Conservation (phyloP, 352 stramenopile genomes). For the Phytopythium cucurbitacearum region DNA sequence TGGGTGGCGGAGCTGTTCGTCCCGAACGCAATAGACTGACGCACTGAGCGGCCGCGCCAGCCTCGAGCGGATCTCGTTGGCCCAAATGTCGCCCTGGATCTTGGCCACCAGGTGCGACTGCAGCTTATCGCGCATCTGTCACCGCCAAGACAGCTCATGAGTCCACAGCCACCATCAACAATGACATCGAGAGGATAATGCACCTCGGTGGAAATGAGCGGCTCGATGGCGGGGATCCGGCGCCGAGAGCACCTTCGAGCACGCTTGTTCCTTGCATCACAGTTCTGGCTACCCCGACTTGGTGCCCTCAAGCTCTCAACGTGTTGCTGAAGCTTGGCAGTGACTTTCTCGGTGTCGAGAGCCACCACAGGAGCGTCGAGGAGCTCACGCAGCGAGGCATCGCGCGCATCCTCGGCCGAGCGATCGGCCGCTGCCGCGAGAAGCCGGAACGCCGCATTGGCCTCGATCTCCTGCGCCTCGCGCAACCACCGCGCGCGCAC, state of each 20-base stretch:
- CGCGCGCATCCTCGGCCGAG: background rate
- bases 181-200: background rate
- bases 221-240: slow-evolving; percentile 9
- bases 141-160: background rate
- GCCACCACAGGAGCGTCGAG: background rate
- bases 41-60: slow-evolving; percentile 48
- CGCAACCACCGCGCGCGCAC: slow-evolving; percentile 13
- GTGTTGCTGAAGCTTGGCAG: background rate
- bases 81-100: slow-evolving; percentile 44
- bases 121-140: slow-evolving; percentile 35
- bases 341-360: background rate
- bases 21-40: slow-evolving; percentile 33
- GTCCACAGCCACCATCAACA: background rate
- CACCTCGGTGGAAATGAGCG: slow-evolving; percentile 22
- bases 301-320: background rate
- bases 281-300: background rate
- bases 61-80: slow-evolving; percentile 46
- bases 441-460: background rate
- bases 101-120: slow-evolving; percentile 31
- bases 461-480: slow-evolving; percentile 11
- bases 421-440: background rate
- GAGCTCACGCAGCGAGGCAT: background rate
- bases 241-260: background rate
- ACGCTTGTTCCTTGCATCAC: background rate
- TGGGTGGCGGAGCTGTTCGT: slow-evolving; percentile 33